phyloP scores from a whole-genome alignment of 2,329 filamentous ascomycete genomes.

The Aaosphaeria pasadenensis region DNA sequence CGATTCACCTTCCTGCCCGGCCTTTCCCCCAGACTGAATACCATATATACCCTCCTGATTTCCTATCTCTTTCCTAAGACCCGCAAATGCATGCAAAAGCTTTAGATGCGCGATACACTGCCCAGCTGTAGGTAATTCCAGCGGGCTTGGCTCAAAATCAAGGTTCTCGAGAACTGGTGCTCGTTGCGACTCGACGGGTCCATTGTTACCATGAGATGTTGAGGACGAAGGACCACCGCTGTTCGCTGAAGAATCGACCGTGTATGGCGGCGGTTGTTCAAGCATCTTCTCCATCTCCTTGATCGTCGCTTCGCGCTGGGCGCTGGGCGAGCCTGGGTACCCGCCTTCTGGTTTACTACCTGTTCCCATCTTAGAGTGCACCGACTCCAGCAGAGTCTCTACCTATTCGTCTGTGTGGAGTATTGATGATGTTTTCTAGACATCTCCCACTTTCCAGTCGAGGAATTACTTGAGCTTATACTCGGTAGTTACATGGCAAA shows the following conservation, averaged over 20 bases:
- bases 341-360: too few species aligned
- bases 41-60: conserved; percentile 66
- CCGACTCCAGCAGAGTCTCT: too few species aligned
- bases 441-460: too few species aligned
- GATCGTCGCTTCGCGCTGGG: not conserved
- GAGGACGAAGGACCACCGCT: too few species aligned
- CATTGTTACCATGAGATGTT: too few species aligned
- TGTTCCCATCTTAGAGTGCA: too few species aligned
- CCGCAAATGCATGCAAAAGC: conserved; percentile 65
- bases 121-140: conserved; percentile 1
- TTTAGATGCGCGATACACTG: conserved; percentile 70
- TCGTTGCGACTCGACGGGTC: too few species aligned
- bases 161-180: not conserved
- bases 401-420: too few species aligned
- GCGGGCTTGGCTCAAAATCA: conserved; percentile 1
- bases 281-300: not conserved
- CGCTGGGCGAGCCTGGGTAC: too few species aligned
- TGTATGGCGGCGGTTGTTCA: not conserved
- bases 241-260: not conserved
- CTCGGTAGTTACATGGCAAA: too few species aligned
- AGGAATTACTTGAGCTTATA: too few species aligned
- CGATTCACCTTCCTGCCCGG: not conserved
- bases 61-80: conserved; percentile 64
- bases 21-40: conserved; percentile 34
- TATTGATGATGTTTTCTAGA: too few species aligned